phyloP scores from a whole-genome alignment of 176 grass and related monocot species.

The Ensete glaucum region DNA sequence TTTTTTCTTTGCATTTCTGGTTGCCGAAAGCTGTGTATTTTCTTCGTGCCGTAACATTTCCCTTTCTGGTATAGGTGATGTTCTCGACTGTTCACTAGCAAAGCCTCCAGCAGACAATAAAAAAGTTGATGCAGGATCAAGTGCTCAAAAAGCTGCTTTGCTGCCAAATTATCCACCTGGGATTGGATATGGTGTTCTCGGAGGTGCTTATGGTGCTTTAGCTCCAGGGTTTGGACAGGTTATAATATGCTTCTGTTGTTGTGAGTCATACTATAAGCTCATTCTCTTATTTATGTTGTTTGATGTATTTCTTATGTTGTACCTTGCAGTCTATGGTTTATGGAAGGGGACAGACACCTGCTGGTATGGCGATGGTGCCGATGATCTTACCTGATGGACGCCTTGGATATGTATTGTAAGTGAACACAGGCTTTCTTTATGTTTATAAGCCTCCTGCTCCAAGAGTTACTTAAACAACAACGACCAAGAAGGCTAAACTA shows the following conservation, averaged over 20 bases:
- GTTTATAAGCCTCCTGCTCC: background rate
- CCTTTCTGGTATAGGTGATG: conserved; percentile 46
- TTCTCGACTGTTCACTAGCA: conserved; percentile 79
- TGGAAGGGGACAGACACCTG: conserved; percentile 29
- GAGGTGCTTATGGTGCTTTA: conserved; percentile 39
- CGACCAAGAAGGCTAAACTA: background rate
- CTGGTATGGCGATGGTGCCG: conserved; percentile 46
- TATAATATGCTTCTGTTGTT: conserved; percentile 17
- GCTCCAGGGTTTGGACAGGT: conserved; percentile 41
- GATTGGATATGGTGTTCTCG: conserved; percentile 40
- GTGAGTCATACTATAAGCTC: background rate
- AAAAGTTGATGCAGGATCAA: conserved; percentile 40
- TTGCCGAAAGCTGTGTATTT: background rate
- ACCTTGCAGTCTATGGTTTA: conserved; percentile 42
- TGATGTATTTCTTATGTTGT: conserved; percentile 17
- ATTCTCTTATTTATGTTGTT: background rate
- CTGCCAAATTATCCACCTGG: conserved; percentile 38
- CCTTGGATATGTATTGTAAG: conserved; percentile 47
- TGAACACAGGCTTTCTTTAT: background rate
- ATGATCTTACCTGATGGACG: conserved; percentile 52
- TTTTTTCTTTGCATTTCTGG: background rate
- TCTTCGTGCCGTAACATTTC: background rate
- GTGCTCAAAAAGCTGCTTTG: conserved; percentile 39
- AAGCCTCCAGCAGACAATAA: conserved; percentile 64
- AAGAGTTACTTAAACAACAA: background rate